These are phyloP conservation scores for Aspergillus ibericus DNA, from an alignment of 2,329 filamentous ascomycete species.

Conservation along the genomic window DNA sequence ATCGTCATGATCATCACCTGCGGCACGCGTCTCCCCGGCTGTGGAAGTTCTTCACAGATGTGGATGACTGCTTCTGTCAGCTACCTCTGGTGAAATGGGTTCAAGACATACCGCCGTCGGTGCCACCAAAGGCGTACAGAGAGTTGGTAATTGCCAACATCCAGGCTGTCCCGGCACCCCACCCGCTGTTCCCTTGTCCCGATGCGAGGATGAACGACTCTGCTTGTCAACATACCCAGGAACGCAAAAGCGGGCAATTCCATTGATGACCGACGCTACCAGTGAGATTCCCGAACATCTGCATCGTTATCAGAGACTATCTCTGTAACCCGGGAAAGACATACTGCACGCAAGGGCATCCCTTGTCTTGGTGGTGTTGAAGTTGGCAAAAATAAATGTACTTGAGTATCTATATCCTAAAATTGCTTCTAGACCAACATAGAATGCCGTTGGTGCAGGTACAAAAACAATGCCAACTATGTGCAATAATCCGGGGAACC, in stretches of 20 bases:
- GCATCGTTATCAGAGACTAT: background rate
- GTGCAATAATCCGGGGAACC: background rate
- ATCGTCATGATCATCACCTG: constrained; percentile 6
- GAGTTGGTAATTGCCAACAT: constrained; percentile 15
- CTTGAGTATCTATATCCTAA: too few species aligned
- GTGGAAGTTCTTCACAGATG: constrained; percentile 19
- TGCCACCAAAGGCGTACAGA: constrained; percentile 21
- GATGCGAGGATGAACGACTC: constrained; percentile 3
- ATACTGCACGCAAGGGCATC: background rate
- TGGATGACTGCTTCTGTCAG: constrained; percentile 14
- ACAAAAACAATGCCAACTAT: background rate
- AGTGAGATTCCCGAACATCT: constrained; percentile 12
- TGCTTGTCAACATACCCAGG: constrained; percentile 8
- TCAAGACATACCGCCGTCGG: constrained; percentile 8
- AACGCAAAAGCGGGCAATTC: constrained; percentile 17
- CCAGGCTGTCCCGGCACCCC: constrained; percentile 11
- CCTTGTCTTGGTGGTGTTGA: too few species aligned
- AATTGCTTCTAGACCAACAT: too few species aligned
- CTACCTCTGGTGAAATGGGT: background rate
- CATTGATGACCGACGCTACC: constrained; percentile 9
- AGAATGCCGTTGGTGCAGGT: too few species aligned
- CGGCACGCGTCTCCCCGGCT: constrained; percentile 2
- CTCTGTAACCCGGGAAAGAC: background rate
- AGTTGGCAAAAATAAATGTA: too few species aligned
- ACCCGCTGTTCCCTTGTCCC: constrained; percentile 8